These are phyloP conservation scores for Coprinellus micaceus DNA, from an alignment of 768 basidiomycete genomes.

Conservation along the genomic window DNA sequence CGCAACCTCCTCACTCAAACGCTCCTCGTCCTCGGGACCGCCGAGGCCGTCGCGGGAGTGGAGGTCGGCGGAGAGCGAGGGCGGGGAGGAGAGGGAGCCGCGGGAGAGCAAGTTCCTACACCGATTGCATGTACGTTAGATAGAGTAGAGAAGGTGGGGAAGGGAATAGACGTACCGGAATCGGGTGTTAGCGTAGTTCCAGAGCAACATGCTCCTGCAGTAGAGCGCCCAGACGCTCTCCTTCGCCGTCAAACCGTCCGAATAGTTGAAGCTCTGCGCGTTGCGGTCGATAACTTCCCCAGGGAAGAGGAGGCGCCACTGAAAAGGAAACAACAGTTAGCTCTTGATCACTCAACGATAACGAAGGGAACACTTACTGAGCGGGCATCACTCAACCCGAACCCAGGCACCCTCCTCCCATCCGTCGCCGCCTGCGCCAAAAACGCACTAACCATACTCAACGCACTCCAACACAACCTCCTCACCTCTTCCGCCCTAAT, in stretches of 20 bases:
- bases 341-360: conserved; percentile 3
- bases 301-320: conserved; percentile 71
- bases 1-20: conserved; percentile 44
- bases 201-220: conserved; percentile 77
- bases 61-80: too few species aligned
- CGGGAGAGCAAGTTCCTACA: too few species aligned
- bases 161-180: too few species aligned
- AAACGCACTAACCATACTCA: conserved; percentile 65
- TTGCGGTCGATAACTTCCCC: conserved; percentile 59
- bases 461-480: conserved; percentile 73
- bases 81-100: too few species aligned
- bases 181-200: conserved; percentile 75
- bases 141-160: too few species aligned
- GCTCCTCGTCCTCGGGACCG: conserved; percentile 8
- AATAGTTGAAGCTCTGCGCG: conserved; percentile 40
- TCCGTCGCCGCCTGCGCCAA: conserved; percentile 67
- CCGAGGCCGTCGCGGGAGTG: too few species aligned
- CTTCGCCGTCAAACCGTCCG: conserved; percentile 36
- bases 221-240: conserved; percentile 81
- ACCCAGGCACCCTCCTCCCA: conserved; percentile 50
- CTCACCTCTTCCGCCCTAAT: conserved; percentile 66
- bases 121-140: too few species aligned
- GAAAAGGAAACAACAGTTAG: conserved; percentile 11
- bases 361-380: conserved; percentile 43
- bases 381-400: conserved; percentile 59